A percentile compares a stretch with the other conserved stretches of the same genome.
phyloP scores from a whole-genome alignment of 352 stramenopile genomes.

The Blastocystis sp. region DNA sequence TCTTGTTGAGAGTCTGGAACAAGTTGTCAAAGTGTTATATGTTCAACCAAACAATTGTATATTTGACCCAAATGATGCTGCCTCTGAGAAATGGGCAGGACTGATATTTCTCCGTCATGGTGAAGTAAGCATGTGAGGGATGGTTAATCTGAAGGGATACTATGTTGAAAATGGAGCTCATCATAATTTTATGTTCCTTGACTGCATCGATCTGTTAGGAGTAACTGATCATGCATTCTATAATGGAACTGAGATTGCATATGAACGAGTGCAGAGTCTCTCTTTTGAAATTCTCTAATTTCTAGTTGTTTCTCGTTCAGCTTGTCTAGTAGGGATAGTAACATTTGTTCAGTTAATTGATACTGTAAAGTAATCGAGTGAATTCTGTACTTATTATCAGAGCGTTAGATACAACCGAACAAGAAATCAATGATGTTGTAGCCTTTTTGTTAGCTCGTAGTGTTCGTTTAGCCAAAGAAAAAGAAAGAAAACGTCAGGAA shows the following conservation, averaged over 20 bases:
- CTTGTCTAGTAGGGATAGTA: constrained; percentile 42
- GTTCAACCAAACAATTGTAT: constrained; percentile 46
- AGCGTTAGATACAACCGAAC: constrained; percentile 3
- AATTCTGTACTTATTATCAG: neutral
- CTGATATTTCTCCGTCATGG: constrained; percentile 53
- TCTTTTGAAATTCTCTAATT: neutral
- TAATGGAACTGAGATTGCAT: neutral
- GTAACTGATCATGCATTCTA: constrained; percentile 40
- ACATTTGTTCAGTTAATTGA: constrained; percentile 41
- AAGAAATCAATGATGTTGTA: constrained; percentile 21
- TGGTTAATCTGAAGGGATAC: neutral
- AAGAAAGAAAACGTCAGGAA: neutral
- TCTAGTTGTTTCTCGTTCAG: constrained; percentile 32
- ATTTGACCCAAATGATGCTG: neutral
- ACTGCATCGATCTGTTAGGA: constrained; percentile 52
- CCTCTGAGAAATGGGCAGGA: neutral
- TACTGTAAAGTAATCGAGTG: neutral
- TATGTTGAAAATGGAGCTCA: constrained; percentile 47
- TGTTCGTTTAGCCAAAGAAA: neutral
- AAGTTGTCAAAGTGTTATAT: constrained; percentile 30
- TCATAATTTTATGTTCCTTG: constrained; percentile 14
- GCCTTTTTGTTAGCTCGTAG: constrained; percentile 29
- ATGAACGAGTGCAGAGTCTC: constrained; percentile 6
- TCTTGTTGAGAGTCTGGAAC: neutral
- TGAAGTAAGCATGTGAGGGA: neutral